Evolutionary conservation across 2,329 filamentous ascomycete genomes (phyloP), one percentile per base, ranked within the genome.

Genomic region (Ceratocystiopsis sp.): DNA sequence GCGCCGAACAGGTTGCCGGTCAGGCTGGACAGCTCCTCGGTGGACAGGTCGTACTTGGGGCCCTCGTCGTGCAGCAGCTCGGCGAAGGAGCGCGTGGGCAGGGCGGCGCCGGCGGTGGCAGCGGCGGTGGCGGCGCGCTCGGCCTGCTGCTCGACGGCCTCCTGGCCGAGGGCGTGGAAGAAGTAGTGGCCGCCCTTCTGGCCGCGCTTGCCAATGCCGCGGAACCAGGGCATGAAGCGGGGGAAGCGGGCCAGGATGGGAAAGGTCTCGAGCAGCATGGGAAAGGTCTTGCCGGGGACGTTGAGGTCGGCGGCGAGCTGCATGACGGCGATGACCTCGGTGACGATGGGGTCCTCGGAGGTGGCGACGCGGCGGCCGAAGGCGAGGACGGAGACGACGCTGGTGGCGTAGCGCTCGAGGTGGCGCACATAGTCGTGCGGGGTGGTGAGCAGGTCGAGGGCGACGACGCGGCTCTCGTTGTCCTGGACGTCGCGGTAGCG

Each of bases 301-400:
- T 68, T 69, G 18, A 75, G 57, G 44, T 73, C 69, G 2, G 70
- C 71, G 1, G 71, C 70, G 43, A 70, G 61, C 45, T 76, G 67
- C 64, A 75, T 69, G 32, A 71, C 58, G 1, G 68, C 65, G 45
- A 75, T 69, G n/a, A 71, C 72, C 51, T 75, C 71, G 3, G 70
- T 71, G 46, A 75, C 68, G 51, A 73, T 72, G 5, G 71, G 70
- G 49, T 76, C 71, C 15, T 66, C 59, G 50, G 56, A 66, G 42
- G 54, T 64, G 10, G 62, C 62, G 1, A 73, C 64, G 11, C 73
- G 59, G 9, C 71, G 58, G 1, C 72, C 72, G 51, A 73, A 75
- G 0, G 67, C 73, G 47, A 76, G 71, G 41, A 72, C 68, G 10
- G 64, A 68, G 0, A 71, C 66, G 1, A 72, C 69, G 41, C 65